Percentiles rank a stretch among this genome's conserved stretches.
phyloP scores from a whole-genome alignment of 208 protist species.

The Trypanosoma caninum region DNA sequence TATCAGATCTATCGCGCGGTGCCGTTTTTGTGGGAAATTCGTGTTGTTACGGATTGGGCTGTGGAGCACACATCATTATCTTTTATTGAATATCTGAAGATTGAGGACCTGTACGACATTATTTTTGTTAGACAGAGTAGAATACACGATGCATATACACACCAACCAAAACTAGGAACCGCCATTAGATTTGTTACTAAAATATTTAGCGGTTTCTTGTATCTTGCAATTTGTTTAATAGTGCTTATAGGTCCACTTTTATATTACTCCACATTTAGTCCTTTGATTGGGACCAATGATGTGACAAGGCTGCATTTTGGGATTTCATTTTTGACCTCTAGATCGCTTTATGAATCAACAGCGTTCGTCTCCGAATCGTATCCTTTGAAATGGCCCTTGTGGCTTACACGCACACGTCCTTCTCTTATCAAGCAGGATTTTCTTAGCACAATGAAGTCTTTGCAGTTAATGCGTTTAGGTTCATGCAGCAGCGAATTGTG shows the following conservation, averaged over 20 bases:
- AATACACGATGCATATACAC: constrained; percentile 14
- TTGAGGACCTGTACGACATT: constrained; percentile 70
- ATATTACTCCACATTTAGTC: constrained; percentile 89
- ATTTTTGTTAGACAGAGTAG: constrained; percentile 41
- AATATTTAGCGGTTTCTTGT: constrained; percentile 32
- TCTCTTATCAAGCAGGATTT: constrained; percentile 34
- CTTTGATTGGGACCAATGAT: constrained; percentile 45
- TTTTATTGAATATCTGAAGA: constrained; percentile 72
- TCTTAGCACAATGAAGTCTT: constrained; percentile 18
- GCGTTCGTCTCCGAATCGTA: constrained; percentile 22
- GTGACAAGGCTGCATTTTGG: constrained; percentile 35
- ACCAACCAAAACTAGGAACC: constrained; percentile 29
- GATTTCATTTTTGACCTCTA: constrained; percentile 52
- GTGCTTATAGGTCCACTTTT: constrained; percentile 75
- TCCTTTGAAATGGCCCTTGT: constrained; percentile 33
- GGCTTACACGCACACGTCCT: constrained; percentile 56
- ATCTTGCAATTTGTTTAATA: constrained; percentile 50
- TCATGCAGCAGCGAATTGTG: constrained; percentile 56
- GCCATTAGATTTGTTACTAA: constrained; percentile 37
- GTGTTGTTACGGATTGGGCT: constrained; percentile 77
- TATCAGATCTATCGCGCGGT: constrained; percentile 55
- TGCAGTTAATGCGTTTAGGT: constrained; percentile 54
- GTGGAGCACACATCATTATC: constrained; percentile 58
- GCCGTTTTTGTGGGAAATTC: constrained; percentile 80
- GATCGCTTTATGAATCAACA: constrained; percentile 49